Evolutionary conservation across 2,329 filamentous ascomycete genomes (phyloP), one percentile per base, ranked within the genome.

Genomic region (Cryoendolithus antarcticus): DNA sequence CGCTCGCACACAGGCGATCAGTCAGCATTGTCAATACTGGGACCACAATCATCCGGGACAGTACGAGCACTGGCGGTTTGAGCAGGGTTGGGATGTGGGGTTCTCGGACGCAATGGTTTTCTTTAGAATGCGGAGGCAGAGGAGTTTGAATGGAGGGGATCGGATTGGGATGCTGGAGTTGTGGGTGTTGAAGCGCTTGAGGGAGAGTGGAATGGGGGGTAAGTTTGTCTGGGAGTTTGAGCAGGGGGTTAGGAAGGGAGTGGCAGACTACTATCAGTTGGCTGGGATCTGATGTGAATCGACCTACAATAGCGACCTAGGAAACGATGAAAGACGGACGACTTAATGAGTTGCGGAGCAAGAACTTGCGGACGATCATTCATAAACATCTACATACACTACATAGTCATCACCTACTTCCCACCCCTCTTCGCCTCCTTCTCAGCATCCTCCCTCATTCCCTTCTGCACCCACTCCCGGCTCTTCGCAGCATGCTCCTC

Each of bases 101-200:
- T 77, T 67, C 47, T 58, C 58, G n/a, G 74, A 77, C 56, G 72
- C 71, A 1, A 45, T 61, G 38, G 51, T 50, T 0, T 77, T 77
- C 51, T 74, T 72, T 43, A 57, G 60, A 2, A 61, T 62, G 45
- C 59, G 62, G 28, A 52, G 53, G 31, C 51, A 60, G 33, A 51
- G 55, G 2, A 48, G 50, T 2, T 40, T 64, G 11, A 50, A 53
- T 4, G 64, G 62, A 1, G 67, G 58, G 6, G 72, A 75, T 51
- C 69, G 61, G 49, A 72, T 77, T 54, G 73, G 73, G 6, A 69
- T 66, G 52, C 44, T 74, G 31, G 72, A 77, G 42, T 46, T 75
- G n/a, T 77, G 74, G 74, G 55, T 69, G 9, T 56, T 70, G 51
- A 75, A 73, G 56, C 63, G 74, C 27, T 54, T 77, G 31, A 48